These are phyloP conservation scores for Drechslerella coelobrocha DNA, from an alignment of 2,329 filamentous ascomycete species.

Conservation along the genomic window DNA sequence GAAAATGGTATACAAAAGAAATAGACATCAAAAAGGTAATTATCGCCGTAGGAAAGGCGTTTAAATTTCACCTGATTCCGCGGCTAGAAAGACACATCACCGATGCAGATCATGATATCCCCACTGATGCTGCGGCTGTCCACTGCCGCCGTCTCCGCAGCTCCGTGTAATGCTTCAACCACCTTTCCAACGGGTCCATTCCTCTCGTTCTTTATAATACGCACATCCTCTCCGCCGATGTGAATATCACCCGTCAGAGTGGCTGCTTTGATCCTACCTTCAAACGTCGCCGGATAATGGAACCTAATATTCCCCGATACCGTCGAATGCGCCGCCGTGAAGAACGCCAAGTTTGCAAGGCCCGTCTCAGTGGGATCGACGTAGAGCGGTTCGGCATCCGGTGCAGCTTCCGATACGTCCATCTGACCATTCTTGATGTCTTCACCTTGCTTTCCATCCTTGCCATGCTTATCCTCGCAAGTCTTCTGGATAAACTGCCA, in stretches of 20 bases:
- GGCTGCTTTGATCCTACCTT: slow-evolving; percentile 25
- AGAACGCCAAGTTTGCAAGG: slow-evolving; percentile 28
- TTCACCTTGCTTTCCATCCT: not conserved
- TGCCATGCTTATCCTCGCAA: slow-evolving; percentile 15
- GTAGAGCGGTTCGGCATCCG: slow-evolving; percentile 22
- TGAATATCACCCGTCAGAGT: slow-evolving; percentile 33
- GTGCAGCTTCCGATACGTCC: slow-evolving; percentile 14
- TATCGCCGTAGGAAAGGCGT: not conserved
- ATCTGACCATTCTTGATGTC: slow-evolving; percentile 14
- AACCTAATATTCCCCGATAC: slow-evolving; percentile 32
- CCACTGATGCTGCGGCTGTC: slow-evolving; percentile 40
- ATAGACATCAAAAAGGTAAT: slow-evolving; percentile 18
- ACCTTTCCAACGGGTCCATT: slow-evolving; percentile 34
- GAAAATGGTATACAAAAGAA: slow-evolving; percentile 31
- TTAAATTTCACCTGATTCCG: not conserved
- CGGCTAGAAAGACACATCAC: slow-evolving; percentile 17
- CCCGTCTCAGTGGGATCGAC: slow-evolving; percentile 26
- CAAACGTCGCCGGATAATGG: slow-evolving; percentile 38
- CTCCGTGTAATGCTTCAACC: slow-evolving; percentile 44
- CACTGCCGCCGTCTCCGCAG: slow-evolving; percentile 17
- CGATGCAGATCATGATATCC: slow-evolving; percentile 41
- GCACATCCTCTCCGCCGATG: slow-evolving; percentile 26
- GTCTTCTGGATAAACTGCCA: slow-evolving; percentile 39
- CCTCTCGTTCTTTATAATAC: slow-evolving; percentile 23
- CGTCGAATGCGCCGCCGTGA: slow-evolving; percentile 31